Conservation (phyloP, 306 rosid genomes). For the Fragaria nilgerrensis region DNA sequence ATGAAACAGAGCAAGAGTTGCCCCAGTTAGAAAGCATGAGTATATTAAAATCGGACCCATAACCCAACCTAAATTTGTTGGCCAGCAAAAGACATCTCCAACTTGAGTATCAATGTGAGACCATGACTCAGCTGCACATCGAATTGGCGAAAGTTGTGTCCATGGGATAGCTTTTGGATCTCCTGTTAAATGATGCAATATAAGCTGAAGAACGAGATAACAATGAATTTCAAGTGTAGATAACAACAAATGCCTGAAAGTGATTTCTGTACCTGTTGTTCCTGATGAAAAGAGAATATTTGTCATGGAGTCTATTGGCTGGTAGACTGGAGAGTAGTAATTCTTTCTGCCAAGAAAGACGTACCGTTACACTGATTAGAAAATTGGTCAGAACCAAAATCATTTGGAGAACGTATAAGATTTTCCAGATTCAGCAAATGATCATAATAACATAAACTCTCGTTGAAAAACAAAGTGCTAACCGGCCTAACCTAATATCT, state of each 20-base stretch:
- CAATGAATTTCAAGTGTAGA: background rate
- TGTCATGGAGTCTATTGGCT: slow-evolving; percentile 56
- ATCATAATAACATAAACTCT: background rate
- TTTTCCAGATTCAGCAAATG: background rate
- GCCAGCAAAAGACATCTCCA: slow-evolving; percentile 81
- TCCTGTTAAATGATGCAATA: slow-evolving; percentile 43
- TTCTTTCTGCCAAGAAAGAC: slow-evolving; percentile 52
- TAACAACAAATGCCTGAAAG: background rate
- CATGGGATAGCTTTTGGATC: slow-evolving; percentile 97
- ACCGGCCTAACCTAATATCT: background rate
- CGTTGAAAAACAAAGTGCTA: slow-evolving; percentile 3
- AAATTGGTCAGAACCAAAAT: background rate
- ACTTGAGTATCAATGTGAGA: slow-evolving; percentile 52
- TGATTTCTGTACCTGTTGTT: slow-evolving; percentile 67
- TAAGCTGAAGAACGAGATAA: slow-evolving; percentile 17
- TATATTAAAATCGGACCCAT: slow-evolving; percentile 76
- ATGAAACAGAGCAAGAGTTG: slow-evolving; percentile 91
- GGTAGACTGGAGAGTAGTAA: slow-evolving; percentile 55
- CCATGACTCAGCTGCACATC: slow-evolving; percentile 78
- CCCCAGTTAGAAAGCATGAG: slow-evolving; percentile 63
- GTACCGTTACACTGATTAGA: background rate
- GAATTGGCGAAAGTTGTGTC: slow-evolving; percentile 88
- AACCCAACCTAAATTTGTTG: slow-evolving; percentile 95
- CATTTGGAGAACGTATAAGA: background rate
- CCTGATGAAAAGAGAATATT: slow-evolving; percentile 96